phyloP scores from a whole-genome alignment of 176 grass and related monocot species.

The Oryza longistaminata region DNA sequence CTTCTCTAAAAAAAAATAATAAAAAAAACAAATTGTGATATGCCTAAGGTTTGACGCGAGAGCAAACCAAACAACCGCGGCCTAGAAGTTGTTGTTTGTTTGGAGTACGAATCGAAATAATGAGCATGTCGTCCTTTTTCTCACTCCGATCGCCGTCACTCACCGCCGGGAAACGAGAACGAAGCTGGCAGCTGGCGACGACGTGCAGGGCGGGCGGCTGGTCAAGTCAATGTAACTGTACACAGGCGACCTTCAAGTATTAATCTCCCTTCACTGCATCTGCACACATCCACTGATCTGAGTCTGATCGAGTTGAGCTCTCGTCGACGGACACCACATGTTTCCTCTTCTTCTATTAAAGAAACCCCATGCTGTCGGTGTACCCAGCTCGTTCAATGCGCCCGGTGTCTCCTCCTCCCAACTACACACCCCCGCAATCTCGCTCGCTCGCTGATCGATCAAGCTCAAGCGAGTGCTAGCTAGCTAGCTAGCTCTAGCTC shows the following conservation, averaged over 20 bases:
- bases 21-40: no score
- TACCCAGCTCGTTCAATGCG: not conserved
- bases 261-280: not conserved
- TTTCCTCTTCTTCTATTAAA: not conserved
- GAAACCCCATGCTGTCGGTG: not conserved
- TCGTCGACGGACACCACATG: not conserved
- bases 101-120: no score
- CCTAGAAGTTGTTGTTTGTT: no score
- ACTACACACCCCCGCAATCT: not conserved
- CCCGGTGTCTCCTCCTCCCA: not conserved
- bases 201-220: not conserved
- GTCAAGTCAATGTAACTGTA: not conserved
- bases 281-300: not conserved
- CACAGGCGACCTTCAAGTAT: not conserved
- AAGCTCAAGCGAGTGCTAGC: not conserved
- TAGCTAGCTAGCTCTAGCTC: no score
- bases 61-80: no score
- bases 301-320: no score
- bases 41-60: no score
- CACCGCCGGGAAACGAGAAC: not conserved
- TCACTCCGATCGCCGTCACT: no score
- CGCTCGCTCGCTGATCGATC: no score
- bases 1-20: no score
- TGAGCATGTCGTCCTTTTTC: no score
- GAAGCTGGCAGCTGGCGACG: not conserved